Evolutionary conservation across 106 monocot genomes (phyloP), one percentile per base, ranked within the genome.

Genomic region (Agapanthus africanus): DNA sequence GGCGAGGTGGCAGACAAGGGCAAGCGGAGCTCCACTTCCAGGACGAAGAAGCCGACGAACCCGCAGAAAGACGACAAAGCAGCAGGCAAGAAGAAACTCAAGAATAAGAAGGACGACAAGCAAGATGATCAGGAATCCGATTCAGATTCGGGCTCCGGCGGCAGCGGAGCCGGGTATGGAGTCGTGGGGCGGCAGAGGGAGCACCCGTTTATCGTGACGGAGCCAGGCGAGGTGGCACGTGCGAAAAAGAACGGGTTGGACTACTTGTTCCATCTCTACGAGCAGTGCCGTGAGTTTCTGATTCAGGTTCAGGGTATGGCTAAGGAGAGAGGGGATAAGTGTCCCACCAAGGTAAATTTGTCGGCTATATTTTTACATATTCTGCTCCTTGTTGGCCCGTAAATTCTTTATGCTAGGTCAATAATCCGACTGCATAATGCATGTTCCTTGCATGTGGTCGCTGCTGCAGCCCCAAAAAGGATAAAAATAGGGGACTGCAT

Each of bases 191-290:
- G 91, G 61, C 95, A 97, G 70, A 71, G 95, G 63, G 95, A 97
- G 82, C 95, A 95, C 70, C 95, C 95, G 19, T 95, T 95, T 73
- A 86, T 95, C 38, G 95, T 97, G 71, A 97, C 95, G 68, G 95
- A 91, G 77, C 95, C 95, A 10, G 95, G 95, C 6, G 95, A 97
- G 78, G 91, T 97, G 54, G 95, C 95, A 11, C 71, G 95, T 15
- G 95, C 91, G 18, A 97, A 97, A 78, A 97, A 97, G 91, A 97
- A 97, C 76, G 95, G 95, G 15, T 65, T 97, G 37, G 95, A 97
- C 40, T 97, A 97, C 68, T 70, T 97, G 32, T 97, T 97, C 79
- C 88, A 97, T 65, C 85, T 97, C 36, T 97, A 88, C 78, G 86
- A 91, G 70, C 91, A 91, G 77, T 97, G 95, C 81, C 73, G 88